phyloP scores from a whole-genome alignment of 2,329 filamentous ascomycete species.

The Sclerotinia trifoliorum region DNA sequence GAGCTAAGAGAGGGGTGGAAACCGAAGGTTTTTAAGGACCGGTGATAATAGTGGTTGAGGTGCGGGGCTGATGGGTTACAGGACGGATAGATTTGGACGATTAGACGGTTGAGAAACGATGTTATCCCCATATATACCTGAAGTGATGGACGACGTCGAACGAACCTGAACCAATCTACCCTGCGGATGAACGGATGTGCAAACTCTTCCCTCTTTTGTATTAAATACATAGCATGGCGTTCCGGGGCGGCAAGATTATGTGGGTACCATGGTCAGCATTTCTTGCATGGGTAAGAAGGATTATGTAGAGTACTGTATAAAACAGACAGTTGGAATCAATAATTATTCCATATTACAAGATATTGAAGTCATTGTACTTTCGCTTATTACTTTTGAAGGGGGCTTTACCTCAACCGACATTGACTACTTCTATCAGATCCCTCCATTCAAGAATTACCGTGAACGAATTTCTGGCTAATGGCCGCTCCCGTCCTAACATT shows the following conservation, averaged over 20 bases:
- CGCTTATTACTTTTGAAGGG: neutral
- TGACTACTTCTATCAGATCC: neutral
- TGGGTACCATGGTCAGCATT: constrained; percentile 21
- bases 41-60: constrained; percentile 45
- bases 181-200: constrained; percentile 10
- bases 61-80: constrained; percentile 9
- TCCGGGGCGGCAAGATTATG: constrained; percentile 19
- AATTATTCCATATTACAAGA: neutral
- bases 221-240: constrained; percentile 25
- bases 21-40: constrained; percentile 91
- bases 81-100: constrained; percentile 6
- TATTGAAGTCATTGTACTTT: neutral
- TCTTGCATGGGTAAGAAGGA: constrained; percentile 10
- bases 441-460: neutral
- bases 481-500: neutral
- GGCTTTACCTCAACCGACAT: neutral
- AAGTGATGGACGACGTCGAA: constrained; percentile 14
- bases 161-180: neutral
- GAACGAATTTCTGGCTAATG: neutral
- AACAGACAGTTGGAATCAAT: constrained; percentile 15
- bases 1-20: constrained; percentile 86
- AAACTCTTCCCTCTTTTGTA: constrained; percentile 25
- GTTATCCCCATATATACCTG: neutral
- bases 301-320: constrained; percentile 16
- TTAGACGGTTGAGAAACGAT: neutral